Base-by-base conservation (phyloP, 176 grass and related monocot genomes). In the Carex parvula region DNA sequence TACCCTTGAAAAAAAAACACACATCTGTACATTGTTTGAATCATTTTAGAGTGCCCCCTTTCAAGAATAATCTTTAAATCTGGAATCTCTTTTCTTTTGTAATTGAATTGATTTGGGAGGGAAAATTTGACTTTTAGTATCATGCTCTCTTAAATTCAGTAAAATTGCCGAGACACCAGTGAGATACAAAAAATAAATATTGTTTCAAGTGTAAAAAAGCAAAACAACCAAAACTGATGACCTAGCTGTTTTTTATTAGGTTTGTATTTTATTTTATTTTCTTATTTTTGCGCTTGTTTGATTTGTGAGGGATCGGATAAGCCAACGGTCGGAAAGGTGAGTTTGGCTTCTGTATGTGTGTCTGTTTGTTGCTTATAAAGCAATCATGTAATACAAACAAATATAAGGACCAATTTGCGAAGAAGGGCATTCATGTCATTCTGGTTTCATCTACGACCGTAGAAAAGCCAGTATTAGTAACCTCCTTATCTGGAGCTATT, bases 21-120 rank as follows among this genome's bases (percentile, higher is more conserved):
- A 22, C 5, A 83, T 56, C n/a, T 83, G 39, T 69, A 83, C 39
- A 83, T 83, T 83, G 39, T 60, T 83, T 83, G 50, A 83, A 44
- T 68, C 32, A 62, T 63, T 83, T 41, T 48, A 64, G 24, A 64
- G 80, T 65, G 79, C 67, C 8, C 44, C 8, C 8, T 42, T 42
- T 62, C 29, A 29, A 32, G 20, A 82, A 67, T 83, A 55, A 32
- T 41, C 21, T 59, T 80, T 46, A 18, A 79, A 60, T 81, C 63
- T 81, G 59, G 18, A 70, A 30, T 63, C 16, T 60, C 39, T 37
- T 71, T 21, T 37, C 30, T 60, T 13, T 35, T 71, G 5, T 8
- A 67, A 37, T 20, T 71, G 39, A 48, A 8, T 46, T 71, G 18
- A 71, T 71, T 48, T 62, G 48, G 68, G 68, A 71, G 68, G 68